Conservation (phyloP, 768 basidiomycete species). For the Trametes maxima region DNA sequence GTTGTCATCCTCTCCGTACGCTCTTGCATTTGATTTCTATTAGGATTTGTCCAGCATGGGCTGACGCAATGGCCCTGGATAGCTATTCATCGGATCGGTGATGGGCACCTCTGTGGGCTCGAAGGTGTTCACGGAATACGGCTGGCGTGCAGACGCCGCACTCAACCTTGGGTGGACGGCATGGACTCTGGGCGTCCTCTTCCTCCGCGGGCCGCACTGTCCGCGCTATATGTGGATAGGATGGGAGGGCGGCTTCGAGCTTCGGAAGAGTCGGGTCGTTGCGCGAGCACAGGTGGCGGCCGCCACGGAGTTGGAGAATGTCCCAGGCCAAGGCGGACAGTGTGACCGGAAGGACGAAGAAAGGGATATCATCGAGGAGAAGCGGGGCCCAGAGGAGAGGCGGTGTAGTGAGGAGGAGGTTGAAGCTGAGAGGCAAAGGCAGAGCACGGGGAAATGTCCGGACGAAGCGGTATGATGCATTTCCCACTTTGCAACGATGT, state of each 20-base stretch:
- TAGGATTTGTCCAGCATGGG: background rate
- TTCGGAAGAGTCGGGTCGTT: slow-evolving; percentile 9
- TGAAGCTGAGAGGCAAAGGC: background rate
- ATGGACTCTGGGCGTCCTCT: slow-evolving; percentile 56
- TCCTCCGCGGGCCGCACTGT: slow-evolving; percentile 69
- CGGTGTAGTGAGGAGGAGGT: background rate
- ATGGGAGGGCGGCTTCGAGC: slow-evolving; percentile 53
- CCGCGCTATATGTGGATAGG: slow-evolving; percentile 62
- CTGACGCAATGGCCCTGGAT: background rate
- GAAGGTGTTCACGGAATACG: slow-evolving; percentile 64
- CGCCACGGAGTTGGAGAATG: background rate
- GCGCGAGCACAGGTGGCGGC: slow-evolving; percentile 6
- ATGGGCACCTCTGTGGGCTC: slow-evolving; percentile 80
- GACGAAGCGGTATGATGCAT: slow-evolving; percentile 2
- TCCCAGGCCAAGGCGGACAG: background rate
- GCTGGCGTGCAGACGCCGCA: slow-evolving; percentile 69
- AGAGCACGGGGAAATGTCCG: background rate
- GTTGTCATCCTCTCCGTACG: slow-evolving; percentile 69
- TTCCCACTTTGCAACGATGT: background rate
- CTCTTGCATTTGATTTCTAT: background rate
- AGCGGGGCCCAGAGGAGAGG: no score
- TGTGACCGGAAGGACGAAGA: background rate
- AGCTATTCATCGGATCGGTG: slow-evolving; percentile 78
- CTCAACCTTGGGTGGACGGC: slow-evolving; percentile 62
- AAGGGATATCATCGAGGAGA: background rate